phyloP scores from a whole-genome alignment of 176 grass and related monocot genomes.

The Avena atlantica region DNA sequence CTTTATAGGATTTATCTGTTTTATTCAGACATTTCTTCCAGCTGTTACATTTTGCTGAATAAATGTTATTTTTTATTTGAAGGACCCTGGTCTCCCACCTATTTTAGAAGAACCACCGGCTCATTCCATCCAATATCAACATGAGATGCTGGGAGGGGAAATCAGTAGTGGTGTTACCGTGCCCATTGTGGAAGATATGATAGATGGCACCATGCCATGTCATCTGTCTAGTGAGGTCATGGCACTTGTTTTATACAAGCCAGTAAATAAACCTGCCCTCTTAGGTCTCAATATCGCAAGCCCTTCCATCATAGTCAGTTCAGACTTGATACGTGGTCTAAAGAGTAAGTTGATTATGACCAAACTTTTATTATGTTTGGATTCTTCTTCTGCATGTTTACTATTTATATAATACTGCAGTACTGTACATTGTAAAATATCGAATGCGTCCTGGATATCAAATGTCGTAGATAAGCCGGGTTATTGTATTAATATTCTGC shows the following conservation, averaged over 20 bases:
- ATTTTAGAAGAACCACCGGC: slow-evolving; percentile 53
- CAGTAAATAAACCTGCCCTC: slow-evolving; percentile 39
- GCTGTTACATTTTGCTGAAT: slow-evolving; percentile 32
- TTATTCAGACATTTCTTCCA: slow-evolving; percentile 13
- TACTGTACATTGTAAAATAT: slow-evolving; percentile 14
- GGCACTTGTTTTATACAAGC: slow-evolving; percentile 82
- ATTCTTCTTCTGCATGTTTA: slow-evolving; percentile 32
- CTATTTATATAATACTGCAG: slow-evolving; percentile 4
- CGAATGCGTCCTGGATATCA: neutral
- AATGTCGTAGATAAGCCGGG: neutral
- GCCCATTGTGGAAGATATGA: slow-evolving; percentile 45
- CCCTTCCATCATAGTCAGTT: slow-evolving; percentile 73
- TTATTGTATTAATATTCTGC: slow-evolving; percentile 1
- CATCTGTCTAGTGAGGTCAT: slow-evolving; percentile 47
- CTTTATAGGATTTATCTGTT: slow-evolving; percentile 30
- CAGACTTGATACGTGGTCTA: slow-evolving; percentile 70
- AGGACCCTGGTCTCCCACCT: slow-evolving; percentile 60
- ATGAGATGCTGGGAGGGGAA: slow-evolving; percentile 44
- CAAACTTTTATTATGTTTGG: slow-evolving; percentile 25
- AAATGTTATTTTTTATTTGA: slow-evolving; percentile 42
- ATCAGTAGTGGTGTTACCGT: slow-evolving; percentile 26
- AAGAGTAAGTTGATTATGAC: slow-evolving; percentile 74
- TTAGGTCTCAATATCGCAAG: slow-evolving; percentile 45
- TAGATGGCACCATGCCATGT: slow-evolving; percentile 40
- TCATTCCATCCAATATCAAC: slow-evolving; percentile 33